These are phyloP conservation scores for Bremia lactucae DNA, from an alignment of 352 stramenopile species.

Conservation along the genomic window DNA sequence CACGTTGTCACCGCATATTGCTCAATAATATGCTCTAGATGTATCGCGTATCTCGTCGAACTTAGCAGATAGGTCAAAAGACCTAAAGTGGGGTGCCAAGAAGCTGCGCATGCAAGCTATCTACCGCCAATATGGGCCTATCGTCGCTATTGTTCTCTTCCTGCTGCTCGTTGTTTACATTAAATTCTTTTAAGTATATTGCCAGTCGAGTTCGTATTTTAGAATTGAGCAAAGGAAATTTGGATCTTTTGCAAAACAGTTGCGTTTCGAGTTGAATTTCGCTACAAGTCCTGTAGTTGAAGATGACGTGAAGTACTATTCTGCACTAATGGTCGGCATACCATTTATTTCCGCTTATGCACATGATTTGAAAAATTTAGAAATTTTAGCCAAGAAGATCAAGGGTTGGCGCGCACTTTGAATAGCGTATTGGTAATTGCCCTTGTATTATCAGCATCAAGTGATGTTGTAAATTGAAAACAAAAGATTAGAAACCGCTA, in stretches of 20 bases:
- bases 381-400: too few relatives aligned
- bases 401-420: constrained; percentile 76
- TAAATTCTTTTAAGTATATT: constrained; percentile 82
- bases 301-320: constrained; percentile 1
- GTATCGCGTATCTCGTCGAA: constrained; percentile 86
- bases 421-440: constrained; percentile 69
- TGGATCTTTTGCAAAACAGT: too few relatives aligned
- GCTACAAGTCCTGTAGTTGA: not conserved
- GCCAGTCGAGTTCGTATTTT: too few relatives aligned
- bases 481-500: too few relatives aligned
- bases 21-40: constrained; percentile 31
- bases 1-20: not conserved
- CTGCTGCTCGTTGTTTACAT: constrained; percentile 86
- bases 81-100: constrained; percentile 96
- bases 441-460: constrained; percentile 72
- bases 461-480: too few relatives aligned
- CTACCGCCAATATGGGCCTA: constrained; percentile 80
- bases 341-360: constrained; percentile 6
- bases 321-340: constrained; percentile 20
- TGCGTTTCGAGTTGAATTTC: too few relatives aligned
- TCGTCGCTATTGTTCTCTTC: constrained; percentile 72
- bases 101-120: constrained; percentile 86
- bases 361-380: constrained; percentile 1
- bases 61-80: constrained; percentile 89
- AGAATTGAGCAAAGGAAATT: not conserved